Evolutionary conservation across 257 asterid species (phyloP), one percentile per base, ranked within the genome.

Genomic region (Solanum pimpinellifolium): DNA sequence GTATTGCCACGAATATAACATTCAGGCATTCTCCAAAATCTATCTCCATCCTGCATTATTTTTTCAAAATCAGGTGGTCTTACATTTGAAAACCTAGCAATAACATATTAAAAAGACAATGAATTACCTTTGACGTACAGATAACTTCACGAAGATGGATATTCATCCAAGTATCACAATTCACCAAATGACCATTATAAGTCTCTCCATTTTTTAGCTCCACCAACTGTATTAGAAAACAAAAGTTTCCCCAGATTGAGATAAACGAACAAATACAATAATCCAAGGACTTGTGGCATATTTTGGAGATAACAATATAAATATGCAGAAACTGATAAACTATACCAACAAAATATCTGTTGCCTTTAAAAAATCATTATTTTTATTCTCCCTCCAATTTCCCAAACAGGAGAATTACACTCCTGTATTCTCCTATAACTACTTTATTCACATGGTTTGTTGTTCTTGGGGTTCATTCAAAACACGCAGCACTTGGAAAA

Each of bases 131-230:
- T 21, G 99, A 96, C 62, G 99, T 96, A 87, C 99, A 95, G 86
- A 96, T 96, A 90, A 96, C 99, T 93, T 96, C 99, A 56, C 99
- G 99, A 33, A 96, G 98, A 93, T 96, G 99, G 91, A 96, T 96
- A 91, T 96, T 96, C 99, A 96, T 96, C 99, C 99, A 96, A 59
- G 99, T 96, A 86, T 96, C 99, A 75, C 98, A 96, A 90, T 96
- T 95, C 74, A 96, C 99, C 92, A 96, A 88, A 91, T 96, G 99
- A 62, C 99, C 99, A 5, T 96, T 96, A 92, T 95, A 96, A 11
- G 99, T 96, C 90, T 96, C 99, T 84, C 99, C 99, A 89, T 96
- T 96, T 90, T 96, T 96, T 56, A 96, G 98, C 88, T 96, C 98
- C 91, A 96, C 98, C 88, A 96, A 90, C 99, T 96, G 93, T 87